These are phyloP conservation scores for Cudoniella acicularis DNA, from an alignment of 495 filamentous ascomycete species.

Conservation along the genomic window DNA sequence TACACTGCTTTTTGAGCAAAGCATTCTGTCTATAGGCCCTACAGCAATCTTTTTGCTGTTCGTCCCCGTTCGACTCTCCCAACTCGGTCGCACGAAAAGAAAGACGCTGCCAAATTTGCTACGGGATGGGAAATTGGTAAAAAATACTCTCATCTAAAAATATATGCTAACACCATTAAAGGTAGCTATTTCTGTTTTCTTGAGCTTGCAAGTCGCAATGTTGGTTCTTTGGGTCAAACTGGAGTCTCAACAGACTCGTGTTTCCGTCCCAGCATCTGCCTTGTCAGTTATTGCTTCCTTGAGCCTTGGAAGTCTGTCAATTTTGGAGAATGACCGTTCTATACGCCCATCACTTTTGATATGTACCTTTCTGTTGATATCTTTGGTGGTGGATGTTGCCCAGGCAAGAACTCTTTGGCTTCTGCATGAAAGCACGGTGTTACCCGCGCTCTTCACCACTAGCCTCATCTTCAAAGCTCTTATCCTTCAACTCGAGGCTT, in stretches of 20 bases:
- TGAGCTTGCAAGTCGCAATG: no score
- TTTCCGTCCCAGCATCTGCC: no score
- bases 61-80: neutral
- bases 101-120: no score
- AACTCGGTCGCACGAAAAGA: no score
- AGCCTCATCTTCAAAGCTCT: constrained; percentile 23
- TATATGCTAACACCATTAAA: neutral
- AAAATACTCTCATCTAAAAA: neutral
- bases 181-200: no score
- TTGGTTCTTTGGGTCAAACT: no score
- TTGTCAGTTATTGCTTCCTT: no score
- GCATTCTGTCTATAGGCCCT: constrained; percentile 46
- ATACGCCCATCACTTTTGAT: constrained; percentile 47
- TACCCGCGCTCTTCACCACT: constrained; percentile 25
- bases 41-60: neutral
- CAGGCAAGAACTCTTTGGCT: constrained; percentile 39
- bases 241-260: no score
- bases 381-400: constrained; percentile 52
- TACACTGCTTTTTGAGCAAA: constrained; percentile 47
- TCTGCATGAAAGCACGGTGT: neutral
- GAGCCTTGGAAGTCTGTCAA: neutral
- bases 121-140: no score
- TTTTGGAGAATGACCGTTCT: constrained; percentile 30
- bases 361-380: constrained; percentile 54
- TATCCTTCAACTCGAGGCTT: constrained; percentile 49